phyloP scores from a whole-genome alignment of 345 rosid genomes.

The Abelmoschus esculentus region DNA sequence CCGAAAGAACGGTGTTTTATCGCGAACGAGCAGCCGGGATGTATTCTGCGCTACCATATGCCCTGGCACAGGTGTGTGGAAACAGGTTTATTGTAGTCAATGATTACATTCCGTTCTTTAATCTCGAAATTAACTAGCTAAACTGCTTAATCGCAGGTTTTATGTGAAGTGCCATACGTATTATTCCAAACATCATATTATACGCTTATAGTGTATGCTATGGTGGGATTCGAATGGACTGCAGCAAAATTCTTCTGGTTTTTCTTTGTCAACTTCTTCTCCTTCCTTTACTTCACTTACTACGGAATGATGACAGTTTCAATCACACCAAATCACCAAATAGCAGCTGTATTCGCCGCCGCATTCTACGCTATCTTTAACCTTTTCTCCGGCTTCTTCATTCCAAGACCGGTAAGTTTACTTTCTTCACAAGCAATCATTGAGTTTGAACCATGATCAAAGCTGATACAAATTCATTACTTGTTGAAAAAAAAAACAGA shows the following conservation, averaged over 20 bases:
- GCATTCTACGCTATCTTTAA: not conserved
- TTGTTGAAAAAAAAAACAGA: conserved; percentile 22
- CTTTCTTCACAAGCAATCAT: not conserved
- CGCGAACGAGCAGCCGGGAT: conserved; percentile 30
- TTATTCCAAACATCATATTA: conserved; percentile 30
- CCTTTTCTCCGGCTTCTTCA: no score
- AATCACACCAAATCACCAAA: no score
- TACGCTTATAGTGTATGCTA: no score
- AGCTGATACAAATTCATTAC: not conserved
- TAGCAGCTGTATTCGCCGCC: no score
- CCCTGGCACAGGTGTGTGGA: conserved; percentile 45
- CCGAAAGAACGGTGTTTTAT: no score
- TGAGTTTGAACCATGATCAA: not conserved
- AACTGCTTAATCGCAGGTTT: conserved; percentile 39
- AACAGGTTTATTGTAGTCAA: not conserved
- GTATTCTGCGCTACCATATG: conserved; percentile 26
- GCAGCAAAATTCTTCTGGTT: no score
- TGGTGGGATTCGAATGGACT: no score
- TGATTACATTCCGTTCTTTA: not conserved
- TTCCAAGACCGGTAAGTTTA: no score
- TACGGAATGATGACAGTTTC: no score
- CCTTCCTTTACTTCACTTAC: no score
- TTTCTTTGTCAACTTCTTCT: no score
- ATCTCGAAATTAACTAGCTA: not conserved
- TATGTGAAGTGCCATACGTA: conserved; percentile 60